phyloP scores from a whole-genome alignment of 2,329 filamentous ascomycete species.

The Hypoxylon sp. region DNA sequence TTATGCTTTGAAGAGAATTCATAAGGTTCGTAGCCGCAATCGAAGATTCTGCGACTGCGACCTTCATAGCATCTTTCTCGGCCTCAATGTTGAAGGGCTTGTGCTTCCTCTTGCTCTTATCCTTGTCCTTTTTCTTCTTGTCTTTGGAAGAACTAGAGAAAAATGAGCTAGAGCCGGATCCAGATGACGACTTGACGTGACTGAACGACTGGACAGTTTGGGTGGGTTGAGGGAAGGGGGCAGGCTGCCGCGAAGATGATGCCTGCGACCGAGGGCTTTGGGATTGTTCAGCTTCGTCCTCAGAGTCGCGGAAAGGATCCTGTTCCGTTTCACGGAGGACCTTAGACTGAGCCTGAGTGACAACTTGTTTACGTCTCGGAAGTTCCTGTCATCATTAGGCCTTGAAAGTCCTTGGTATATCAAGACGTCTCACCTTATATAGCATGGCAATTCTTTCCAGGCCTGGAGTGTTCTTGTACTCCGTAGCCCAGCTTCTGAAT shows the following conservation, averaged over 20 bases:
- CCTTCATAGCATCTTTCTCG: conserved; percentile 89
- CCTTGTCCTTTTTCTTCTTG: conserved; percentile 64
- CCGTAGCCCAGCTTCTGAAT: conserved; percentile 86
- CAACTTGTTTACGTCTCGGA: conserved; percentile 76
- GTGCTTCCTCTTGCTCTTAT: conserved; percentile 69
- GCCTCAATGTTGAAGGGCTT: conserved; percentile 85
- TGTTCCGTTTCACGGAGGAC: conserved; percentile 83
- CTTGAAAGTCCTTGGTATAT: background rate
- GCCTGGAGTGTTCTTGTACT: conserved; percentile 84
- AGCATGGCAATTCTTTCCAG: conserved; percentile 84
- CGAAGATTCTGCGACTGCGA: conserved; percentile 88
- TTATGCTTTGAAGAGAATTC: conserved; percentile 90
- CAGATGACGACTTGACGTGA: conserved; percentile 53
- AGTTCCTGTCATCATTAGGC: conserved; percentile 63
- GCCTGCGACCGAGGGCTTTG: conserved; percentile 51
- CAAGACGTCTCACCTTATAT: conserved; percentile 67
- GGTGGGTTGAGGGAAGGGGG: conserved; percentile 47
- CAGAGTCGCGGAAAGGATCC: conserved; percentile 76
- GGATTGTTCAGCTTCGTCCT: conserved; percentile 65
- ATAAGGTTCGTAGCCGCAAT: conserved; percentile 91
- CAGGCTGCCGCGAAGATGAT: conserved; percentile 51
- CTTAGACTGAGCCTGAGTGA: conserved; percentile 82
- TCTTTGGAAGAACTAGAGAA: conserved; percentile 62
- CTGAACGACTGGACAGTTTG: conserved; percentile 57
- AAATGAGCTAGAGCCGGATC: conserved; percentile 56